A percentile compares a stretch with the other conserved stretches of the same genome.
These are phyloP conservation scores for Fomitiporia mediterranea DNA, from an alignment of 1,284 basidiomycete genomes.

Conservation along the genomic window DNA sequence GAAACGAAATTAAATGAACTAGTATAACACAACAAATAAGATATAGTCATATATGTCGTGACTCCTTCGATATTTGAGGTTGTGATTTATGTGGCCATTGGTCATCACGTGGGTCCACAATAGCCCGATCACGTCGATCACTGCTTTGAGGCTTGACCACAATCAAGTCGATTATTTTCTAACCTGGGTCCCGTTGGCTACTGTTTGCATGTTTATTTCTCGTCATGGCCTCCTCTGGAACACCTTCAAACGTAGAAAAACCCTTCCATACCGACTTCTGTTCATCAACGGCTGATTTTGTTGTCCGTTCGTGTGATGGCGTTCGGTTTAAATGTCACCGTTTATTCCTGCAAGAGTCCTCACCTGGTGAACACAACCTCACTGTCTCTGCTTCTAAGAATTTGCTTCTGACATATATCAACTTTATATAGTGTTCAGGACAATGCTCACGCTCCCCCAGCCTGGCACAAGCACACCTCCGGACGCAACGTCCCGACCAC, in stretches of 20 bases:
- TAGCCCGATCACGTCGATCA: neutral
- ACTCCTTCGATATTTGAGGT: too few species aligned
- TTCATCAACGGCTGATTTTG: constrained; percentile 18
- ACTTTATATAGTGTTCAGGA: constrained; percentile 12
- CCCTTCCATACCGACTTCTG: constrained; percentile 16
- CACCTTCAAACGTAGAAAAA: constrained; percentile 1
- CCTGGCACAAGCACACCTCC: constrained; percentile 8
- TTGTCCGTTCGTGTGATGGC: constrained; percentile 17
- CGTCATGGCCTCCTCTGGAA: constrained; percentile 11
- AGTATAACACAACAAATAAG: too few species aligned
- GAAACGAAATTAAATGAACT: neutral
- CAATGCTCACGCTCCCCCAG: constrained; percentile 19
- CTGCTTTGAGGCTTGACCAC: neutral
- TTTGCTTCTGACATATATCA: neutral
- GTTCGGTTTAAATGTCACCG: constrained; percentile 19
- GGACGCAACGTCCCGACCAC: neutral
- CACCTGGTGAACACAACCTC: constrained; percentile 6
- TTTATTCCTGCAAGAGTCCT: constrained; percentile 18
- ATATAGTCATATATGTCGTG: neutral
- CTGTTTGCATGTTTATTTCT: neutral
- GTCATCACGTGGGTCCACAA: too few species aligned
- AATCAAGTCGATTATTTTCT: neutral
- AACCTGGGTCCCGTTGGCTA: neutral
- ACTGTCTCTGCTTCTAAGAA: neutral
- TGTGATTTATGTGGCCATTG: too few species aligned